Conservation (phyloP, 441 rosid genomes). For the Pelargonium hybrid region DNA sequence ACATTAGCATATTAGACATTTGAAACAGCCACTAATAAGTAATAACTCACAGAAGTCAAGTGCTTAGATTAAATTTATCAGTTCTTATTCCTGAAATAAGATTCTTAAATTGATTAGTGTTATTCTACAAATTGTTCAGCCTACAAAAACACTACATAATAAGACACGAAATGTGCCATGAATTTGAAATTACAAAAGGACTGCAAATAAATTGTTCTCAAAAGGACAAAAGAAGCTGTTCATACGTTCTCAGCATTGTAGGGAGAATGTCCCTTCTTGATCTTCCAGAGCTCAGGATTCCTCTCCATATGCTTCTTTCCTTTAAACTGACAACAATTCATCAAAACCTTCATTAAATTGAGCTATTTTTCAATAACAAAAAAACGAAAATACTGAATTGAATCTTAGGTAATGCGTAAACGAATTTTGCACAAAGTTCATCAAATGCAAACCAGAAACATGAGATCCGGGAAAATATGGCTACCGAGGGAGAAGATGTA, state of each 20-base stretch:
- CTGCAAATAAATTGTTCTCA: too few species aligned
- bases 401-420: background rate
- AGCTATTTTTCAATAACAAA: background rate
- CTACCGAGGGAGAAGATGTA: background rate
- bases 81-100: too few species aligned
- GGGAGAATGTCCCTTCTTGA: background rate
- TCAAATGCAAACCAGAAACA: background rate
- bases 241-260: background rate
- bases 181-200: too few species aligned
- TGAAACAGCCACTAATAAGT: too few species aligned
- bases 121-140: too few species aligned
- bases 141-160: too few species aligned
- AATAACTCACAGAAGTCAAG: too few species aligned
- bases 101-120: too few species aligned
- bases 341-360: background rate
- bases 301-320: background rate
- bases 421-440: background rate
- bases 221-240: background rate
- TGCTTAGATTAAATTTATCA: too few species aligned
- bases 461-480: background rate
- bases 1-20: too few species aligned
- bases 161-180: too few species aligned
- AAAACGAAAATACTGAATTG: background rate
- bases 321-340: background rate
- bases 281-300: background rate